Base-by-base conservation (phyloP, 768 basidiomycete species). In the Trametes punicea region DNA sequence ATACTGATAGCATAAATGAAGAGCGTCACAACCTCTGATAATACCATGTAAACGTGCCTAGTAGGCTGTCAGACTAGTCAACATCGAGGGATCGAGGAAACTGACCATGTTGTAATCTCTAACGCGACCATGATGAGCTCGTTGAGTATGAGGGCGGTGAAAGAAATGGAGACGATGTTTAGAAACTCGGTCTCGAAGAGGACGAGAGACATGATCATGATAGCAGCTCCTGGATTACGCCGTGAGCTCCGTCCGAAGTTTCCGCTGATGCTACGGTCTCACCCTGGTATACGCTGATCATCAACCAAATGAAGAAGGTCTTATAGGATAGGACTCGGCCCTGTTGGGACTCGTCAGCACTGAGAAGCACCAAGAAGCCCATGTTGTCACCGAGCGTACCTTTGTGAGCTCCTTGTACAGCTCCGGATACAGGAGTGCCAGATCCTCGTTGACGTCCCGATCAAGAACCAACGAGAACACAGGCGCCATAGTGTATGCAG, bases 91-190 rank as follows among this genome's bases (percentile, higher is more conserved):
- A n/a, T 4, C 9, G 26, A 29, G 25, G 42, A 4, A 20, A 45
- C 62, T 10, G 20, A 92, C 96, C 96, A 99, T 59, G 92, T 98
- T 3, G 95, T 98, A 56, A 98, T 94, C 72, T 98, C 95, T 63
- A 98, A 71, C 2, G 95, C 94, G 42, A 98, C 97, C 97, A 98
- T 99, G 73, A 98, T 93, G 47, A 99, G 83, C 69, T 98, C 97
- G 68, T 99, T 99, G 26, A 98, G 76, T 61, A 99, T 84, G 54
- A 98, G 77, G 0, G 97, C 92, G 1, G 95, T 97, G 70, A 97
- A 99, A 0, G 97, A 98, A 62, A 98, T 99, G 18, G 96, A 88
- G 27, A 99, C 97, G 57, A 99, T 98, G 68, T 98, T 97, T 62
- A 98, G 71, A 72, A 98, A 98, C 66, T 99, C 95, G 49, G 82